These are phyloP conservation scores for Daldinia concentrica DNA, from an alignment of 495 filamentous ascomycete species.

Conservation along the genomic window DNA sequence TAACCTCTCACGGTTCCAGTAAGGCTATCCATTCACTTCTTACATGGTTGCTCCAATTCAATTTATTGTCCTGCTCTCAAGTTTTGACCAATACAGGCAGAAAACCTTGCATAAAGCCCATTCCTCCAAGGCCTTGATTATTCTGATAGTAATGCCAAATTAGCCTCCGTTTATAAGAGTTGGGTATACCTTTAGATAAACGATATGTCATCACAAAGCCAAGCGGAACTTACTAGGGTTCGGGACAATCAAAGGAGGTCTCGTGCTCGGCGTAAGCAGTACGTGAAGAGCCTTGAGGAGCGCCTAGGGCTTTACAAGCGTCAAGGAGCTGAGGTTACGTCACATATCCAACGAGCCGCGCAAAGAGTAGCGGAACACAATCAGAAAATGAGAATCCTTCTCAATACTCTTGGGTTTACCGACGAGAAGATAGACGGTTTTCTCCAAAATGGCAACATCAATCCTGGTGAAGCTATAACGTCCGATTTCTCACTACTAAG, in stretches of 20 bases:
- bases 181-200: neutral
- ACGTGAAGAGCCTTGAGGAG: slow-evolving; percentile 74
- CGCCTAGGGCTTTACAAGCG: slow-evolving; percentile 68
- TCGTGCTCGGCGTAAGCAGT: slow-evolving; percentile 78
- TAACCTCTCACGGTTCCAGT: neutral
- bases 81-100: neutral
- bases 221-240: slow-evolving; percentile 62
- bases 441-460: slow-evolving; percentile 25
- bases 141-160: neutral
- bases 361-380: slow-evolving; percentile 72
- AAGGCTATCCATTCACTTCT: neutral
- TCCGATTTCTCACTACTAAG: neutral
- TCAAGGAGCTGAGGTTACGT: slow-evolving; percentile 64
- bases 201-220: slow-evolving; percentile 37
- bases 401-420: slow-evolving; percentile 38
- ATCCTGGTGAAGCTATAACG: neutral
- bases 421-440: slow-evolving; percentile 35
- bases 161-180: neutral
- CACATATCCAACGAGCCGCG: slow-evolving; percentile 71
- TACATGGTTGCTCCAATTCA: neutral
- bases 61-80: neutral
- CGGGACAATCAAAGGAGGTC: slow-evolving; percentile 87
- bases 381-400: slow-evolving; percentile 60
- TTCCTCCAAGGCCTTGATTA: neutral
- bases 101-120: neutral